These are phyloP conservation scores for Dissophora ornata DNA, from an alignment of 192 early-diverging fungal species.

Conservation along the genomic window DNA sequence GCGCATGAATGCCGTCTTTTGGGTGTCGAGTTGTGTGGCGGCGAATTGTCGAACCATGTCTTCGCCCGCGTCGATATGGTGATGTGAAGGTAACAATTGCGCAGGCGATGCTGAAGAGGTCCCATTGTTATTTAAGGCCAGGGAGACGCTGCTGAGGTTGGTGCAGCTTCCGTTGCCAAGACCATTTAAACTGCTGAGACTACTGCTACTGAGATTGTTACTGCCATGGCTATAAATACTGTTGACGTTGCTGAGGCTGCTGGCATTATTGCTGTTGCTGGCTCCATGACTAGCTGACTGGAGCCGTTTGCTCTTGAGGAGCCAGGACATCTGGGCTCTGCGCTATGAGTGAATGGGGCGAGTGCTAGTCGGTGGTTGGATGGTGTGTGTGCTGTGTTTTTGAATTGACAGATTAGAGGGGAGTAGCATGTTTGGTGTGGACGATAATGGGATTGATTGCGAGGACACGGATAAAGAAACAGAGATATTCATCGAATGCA, in stretches of 20 bases:
- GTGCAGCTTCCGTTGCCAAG: slow-evolving; percentile 24
- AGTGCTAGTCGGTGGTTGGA: too few species aligned
- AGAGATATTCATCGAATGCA: not conserved
- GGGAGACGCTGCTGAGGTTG: slow-evolving; percentile 40
- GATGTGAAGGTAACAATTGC: slow-evolving; percentile 29
- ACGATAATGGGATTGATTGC: not conserved
- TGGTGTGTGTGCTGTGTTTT: too few species aligned
- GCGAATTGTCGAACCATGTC: slow-evolving; percentile 54
- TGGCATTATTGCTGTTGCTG: slow-evolving; percentile 21
- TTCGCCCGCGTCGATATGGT: slow-evolving; percentile 56
- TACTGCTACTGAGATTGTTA: slow-evolving; percentile 39
- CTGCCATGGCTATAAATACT: slow-evolving; percentile 54
- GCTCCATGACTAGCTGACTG: slow-evolving; percentile 45
- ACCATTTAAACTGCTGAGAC: slow-evolving; percentile 3
- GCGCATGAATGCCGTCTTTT: slow-evolving; percentile 52
- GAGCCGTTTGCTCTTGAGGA: slow-evolving; percentile 56
- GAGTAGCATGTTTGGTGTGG: not conserved
- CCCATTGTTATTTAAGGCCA: slow-evolving; percentile 25
- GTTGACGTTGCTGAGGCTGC: slow-evolving; percentile 13
- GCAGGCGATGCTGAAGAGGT: slow-evolving; percentile 14
- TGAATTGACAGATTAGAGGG: not conserved
- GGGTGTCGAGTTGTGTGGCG: slow-evolving; percentile 48
- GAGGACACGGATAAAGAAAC: not conserved
- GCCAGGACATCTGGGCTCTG: slow-evolving; percentile 44
- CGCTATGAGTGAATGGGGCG: slow-evolving; percentile 1